These are phyloP conservation scores for Yarrowia porcina DNA, from an alignment of 805 yeast genomes.

Conservation along the genomic window DNA sequence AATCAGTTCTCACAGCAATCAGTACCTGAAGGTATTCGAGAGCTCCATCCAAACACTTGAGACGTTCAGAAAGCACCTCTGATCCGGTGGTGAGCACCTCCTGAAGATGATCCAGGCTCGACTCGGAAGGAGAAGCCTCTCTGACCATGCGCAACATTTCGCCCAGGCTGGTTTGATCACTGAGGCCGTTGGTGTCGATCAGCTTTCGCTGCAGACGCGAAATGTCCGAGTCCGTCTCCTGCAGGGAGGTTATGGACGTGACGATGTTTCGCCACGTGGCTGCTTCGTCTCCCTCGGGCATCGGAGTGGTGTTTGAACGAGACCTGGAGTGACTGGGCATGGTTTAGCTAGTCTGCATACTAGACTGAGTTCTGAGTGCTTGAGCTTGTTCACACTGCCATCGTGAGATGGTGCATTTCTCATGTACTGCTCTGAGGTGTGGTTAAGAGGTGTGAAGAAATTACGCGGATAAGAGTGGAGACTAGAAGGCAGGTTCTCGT, in stretches of 20 bases:
- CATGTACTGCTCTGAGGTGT: neutral
- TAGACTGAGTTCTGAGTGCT: constrained; percentile 12
- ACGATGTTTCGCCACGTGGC: constrained; percentile 19
- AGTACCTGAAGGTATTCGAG: constrained; percentile 17
- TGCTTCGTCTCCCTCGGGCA: constrained; percentile 25
- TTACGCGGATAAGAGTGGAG: no score
- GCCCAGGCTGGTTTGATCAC: constrained; percentile 7
- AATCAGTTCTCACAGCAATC: constrained; percentile 17
- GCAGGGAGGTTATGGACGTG: constrained; percentile 11
- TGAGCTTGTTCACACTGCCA: neutral
- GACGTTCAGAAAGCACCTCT: constrained; percentile 20
- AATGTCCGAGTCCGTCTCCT: constrained; percentile 17
- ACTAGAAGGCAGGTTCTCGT: no score
- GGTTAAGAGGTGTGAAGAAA: neutral
- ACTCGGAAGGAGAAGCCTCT: constrained; percentile 13
- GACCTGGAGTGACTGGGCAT: constrained; percentile 24
- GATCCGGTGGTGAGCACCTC: constrained; percentile 11
- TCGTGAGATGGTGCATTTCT: neutral
- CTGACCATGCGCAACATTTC: constrained; percentile 7
- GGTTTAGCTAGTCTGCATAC: constrained; percentile 14
- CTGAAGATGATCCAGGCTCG: neutral
- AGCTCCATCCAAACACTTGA: constrained; percentile 16
- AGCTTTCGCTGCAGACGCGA: constrained; percentile 12
- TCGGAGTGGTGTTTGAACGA: constrained; percentile 24
- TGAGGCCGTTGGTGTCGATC: constrained; percentile 10